Evolutionary conservation across 495 filamentous ascomycete species (phyloP).

Genomic region (Parachaetomium inaequale): DNA sequence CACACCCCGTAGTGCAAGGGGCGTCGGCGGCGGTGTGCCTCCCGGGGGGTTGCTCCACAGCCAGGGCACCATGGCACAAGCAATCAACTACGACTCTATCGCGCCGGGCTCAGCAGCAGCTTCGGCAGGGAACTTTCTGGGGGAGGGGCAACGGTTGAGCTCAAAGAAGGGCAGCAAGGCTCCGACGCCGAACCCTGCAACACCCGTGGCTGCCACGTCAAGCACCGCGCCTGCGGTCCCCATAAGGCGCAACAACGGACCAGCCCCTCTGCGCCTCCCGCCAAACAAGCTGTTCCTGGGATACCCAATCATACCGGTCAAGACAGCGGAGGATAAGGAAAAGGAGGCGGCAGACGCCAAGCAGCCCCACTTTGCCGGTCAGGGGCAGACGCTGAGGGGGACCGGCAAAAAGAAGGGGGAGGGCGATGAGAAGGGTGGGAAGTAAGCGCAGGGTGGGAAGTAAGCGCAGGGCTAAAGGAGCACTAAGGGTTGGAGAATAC

Average conservation of each 20-base stretch:
- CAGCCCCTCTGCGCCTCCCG: constrained; percentile 79
- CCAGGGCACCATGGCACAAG: constrained; percentile 91
- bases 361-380: constrained; percentile 77
- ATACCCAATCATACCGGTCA: constrained; percentile 83
- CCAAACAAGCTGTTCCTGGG: constrained; percentile 94
- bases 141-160: constrained; percentile 71
- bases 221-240: constrained; percentile 48
- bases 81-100: constrained; percentile 96
- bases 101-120: constrained; percentile 68
- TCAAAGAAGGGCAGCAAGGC: constrained; percentile 76
- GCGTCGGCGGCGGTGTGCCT: constrained; percentile 47
- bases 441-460: constrained; percentile 34
- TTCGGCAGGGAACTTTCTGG: constrained; percentile 70
- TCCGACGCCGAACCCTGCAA: constrained; percentile 75
- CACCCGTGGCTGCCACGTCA: constrained; percentile 68
- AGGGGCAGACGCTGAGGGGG: constrained; percentile 78
- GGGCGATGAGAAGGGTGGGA: constrained; percentile 31
- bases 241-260: constrained; percentile 62
- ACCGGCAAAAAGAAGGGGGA: constrained; percentile 55
- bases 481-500: constrained; percentile 7
- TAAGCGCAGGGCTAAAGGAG: constrained; percentile 33
- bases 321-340: constrained; percentile 71
- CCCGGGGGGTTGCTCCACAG: constrained; percentile 69
- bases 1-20: constrained; percentile 50
- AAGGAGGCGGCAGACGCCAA: constrained; percentile 57